Percentiles rank a stretch among this genome's conserved stretches.
Conservation (phyloP, 805 yeast genomes). For the Grigorovia humatica region DNA sequence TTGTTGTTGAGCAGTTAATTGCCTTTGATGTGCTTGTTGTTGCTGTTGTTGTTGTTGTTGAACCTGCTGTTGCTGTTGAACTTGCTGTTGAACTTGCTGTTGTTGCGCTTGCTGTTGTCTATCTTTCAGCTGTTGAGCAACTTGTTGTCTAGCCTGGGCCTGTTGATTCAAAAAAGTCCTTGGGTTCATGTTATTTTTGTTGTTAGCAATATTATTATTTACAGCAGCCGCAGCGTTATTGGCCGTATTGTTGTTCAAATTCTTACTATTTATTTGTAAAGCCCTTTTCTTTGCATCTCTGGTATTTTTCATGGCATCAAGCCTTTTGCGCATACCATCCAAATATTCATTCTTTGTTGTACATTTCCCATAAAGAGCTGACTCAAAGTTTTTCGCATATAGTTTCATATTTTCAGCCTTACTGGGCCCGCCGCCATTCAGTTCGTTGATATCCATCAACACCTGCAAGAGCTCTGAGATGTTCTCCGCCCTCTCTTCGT, state of each 20-base stretch:
- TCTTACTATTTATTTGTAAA: neutral
- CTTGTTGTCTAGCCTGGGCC: slow-evolving; percentile 43
- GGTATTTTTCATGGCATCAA: slow-evolving; percentile 32
- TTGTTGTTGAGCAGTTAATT: slow-evolving; percentile 16
- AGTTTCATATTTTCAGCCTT: slow-evolving; percentile 37
- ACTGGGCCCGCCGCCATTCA: slow-evolving; percentile 27
- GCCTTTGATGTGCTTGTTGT: slow-evolving; percentile 18
- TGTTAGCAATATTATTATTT: slow-evolving; percentile 4
- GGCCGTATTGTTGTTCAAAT: slow-evolving; percentile 22
- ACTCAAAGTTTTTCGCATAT: slow-evolving; percentile 64
- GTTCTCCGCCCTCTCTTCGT: slow-evolving; percentile 26
- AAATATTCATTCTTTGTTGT: slow-evolving; percentile 45
- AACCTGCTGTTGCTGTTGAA: slow-evolving; percentile 29
- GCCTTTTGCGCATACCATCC: slow-evolving; percentile 37
- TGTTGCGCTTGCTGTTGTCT: slow-evolving; percentile 21
- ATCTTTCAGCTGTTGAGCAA: slow-evolving; percentile 35
- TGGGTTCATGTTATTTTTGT: slow-evolving; percentile 24
- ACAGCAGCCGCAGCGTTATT: slow-evolving; percentile 5
- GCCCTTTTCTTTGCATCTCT: slow-evolving; percentile 20
- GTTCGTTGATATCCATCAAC: slow-evolving; percentile 27
- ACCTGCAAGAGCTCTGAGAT: slow-evolving; percentile 27
- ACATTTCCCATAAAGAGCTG: slow-evolving; percentile 50
- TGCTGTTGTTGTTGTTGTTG: slow-evolving; percentile 15
- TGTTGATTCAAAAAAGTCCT: slow-evolving; percentile 37
- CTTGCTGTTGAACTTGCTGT: slow-evolving; percentile 19